These are phyloP conservation scores for Pythium rishiriense DNA, from an alignment of 352 stramenopile species.

Conservation along the genomic window DNA sequence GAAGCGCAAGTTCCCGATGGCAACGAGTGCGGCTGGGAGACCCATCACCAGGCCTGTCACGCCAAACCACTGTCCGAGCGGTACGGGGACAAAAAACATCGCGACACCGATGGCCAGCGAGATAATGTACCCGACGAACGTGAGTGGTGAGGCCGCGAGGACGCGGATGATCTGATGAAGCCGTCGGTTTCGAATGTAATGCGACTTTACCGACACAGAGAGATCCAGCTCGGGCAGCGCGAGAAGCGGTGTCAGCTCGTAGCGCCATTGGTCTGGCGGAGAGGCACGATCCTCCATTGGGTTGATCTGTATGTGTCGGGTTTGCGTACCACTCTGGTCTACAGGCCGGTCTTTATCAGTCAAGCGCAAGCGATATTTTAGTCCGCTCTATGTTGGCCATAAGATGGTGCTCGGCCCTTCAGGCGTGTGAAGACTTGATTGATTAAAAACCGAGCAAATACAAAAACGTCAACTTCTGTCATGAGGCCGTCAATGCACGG, in stretches of 20 bases:
- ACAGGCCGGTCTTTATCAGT: no score
- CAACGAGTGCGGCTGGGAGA: constrained; percentile 3
- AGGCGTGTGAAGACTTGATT: no score
- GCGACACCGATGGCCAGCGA: not conserved
- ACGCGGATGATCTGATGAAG: not conserved
- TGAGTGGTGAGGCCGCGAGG: not conserved
- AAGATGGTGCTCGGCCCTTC: no score
- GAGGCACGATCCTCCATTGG: not conserved
- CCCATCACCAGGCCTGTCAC: not conserved
- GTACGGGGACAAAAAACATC: not conserved
- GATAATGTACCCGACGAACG: constrained; percentile 3
- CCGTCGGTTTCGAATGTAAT: constrained; percentile 1
- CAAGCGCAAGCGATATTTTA: no score
- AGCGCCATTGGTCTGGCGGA: constrained; percentile 1
- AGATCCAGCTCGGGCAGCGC: constrained; percentile 24
- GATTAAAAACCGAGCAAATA: no score
- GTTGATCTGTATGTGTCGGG: no score
- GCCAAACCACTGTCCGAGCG: not conserved
- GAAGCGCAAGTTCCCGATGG: constrained; percentile 12
- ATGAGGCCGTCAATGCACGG: no score
- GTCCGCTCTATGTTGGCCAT: no score
- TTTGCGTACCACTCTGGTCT: no score
- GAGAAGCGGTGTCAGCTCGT: constrained; percentile 16
- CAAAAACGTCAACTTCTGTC: no score
- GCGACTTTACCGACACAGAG: constrained; percentile 22